Evolutionary conservation across 768 basidiomycete species (phyloP), one percentile per base, ranked within the genome.

Genomic region (Kwoniella heveanensis): DNA sequence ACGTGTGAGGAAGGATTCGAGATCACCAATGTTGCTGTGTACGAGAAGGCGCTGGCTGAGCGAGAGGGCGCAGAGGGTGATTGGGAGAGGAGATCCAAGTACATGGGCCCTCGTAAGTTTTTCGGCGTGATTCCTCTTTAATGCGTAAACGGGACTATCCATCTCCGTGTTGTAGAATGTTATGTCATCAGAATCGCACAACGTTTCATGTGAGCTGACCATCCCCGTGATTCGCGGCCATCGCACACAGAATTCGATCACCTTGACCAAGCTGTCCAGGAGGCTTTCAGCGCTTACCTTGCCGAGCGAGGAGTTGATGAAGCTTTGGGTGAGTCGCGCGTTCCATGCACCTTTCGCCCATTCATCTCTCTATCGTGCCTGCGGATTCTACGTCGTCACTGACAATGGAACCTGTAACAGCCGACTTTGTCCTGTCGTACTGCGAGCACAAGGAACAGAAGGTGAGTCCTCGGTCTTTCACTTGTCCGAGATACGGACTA

Each of bases 391-490:
- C n/a, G n/a, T n/a, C n/a, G n/a, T n/a, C n/a, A n/a, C n/a, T n/a
- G n/a, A n/a, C n/a, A n/a, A n/a, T n/a, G n/a, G n/a, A n/a, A n/a
- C n/a, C n/a, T n/a, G n/a, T n/a, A 21, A 36, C 44, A 79, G 95
- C 93, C 0, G 78, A 86, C 70, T 94, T 96, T 83, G 86, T 98
- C 64, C 90, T 90, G 19, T 89, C 93, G 66, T 92, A 91, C 76
- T 88, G 89, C 15, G 88, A 90, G 75, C 83, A 83, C 83, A 97
- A 96, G 84, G 94, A 98, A 77, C 94, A 98, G 83, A 88, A 88
- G 86, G 92, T 92, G 32, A 36, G 85, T n/a, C 32, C 13, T 5
- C 7, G 24, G 30, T 49, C 36, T 24, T 51, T 51, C 66, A 29
- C 36, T 32, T n/a, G n/a, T n/a, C n/a, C n/a, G n/a, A n/a, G n/a